Percentiles rank a stretch among this genome's conserved stretches.
phyloP scores from a whole-genome alignment of 2,329 filamentous ascomycete species.

The Cercospora berteroae region DNA sequence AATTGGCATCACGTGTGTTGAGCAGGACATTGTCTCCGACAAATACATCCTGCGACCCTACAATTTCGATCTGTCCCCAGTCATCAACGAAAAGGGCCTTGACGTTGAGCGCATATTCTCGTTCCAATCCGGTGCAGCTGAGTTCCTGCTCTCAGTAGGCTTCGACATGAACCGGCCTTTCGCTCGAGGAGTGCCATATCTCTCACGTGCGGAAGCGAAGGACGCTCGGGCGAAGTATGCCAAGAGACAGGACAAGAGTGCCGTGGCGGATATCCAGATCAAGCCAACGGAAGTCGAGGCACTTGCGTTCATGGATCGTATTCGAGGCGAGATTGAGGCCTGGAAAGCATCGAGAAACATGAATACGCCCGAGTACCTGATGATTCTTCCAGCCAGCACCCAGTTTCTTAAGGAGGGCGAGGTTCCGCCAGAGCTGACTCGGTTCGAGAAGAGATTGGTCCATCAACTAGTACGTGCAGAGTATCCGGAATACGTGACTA shows the following conservation, averaged over 20 bases:
- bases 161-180: conserved; percentile 61
- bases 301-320: conserved; percentile 51
- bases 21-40: conserved; percentile 55
- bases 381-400: conserved; percentile 34
- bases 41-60: conserved; percentile 61
- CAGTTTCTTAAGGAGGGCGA: conserved; percentile 24
- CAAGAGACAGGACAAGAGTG: conserved; percentile 45
- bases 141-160: conserved; percentile 59
- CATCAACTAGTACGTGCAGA: conserved; percentile 66
- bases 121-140: conserved; percentile 58
- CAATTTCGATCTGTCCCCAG: conserved; percentile 62
- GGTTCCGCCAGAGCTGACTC: conserved; percentile 44
- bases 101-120: conserved; percentile 61
- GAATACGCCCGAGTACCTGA: conserved; percentile 33
- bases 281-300: conserved; percentile 54
- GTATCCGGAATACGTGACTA: conserved; percentile 50
- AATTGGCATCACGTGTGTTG: conserved; percentile 64
- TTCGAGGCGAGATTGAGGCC: conserved; percentile 46
- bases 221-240: conserved; percentile 47
- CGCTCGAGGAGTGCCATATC: conserved; percentile 58
- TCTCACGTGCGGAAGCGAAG: conserved; percentile 59
- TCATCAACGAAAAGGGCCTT: conserved; percentile 51
- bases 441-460: conserved; percentile 63
- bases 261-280: conserved; percentile 48
- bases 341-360: conserved; percentile 44